Base-by-base conservation (phyloP, 169 alveolate species). In the Eimeria necatrix region DNA sequence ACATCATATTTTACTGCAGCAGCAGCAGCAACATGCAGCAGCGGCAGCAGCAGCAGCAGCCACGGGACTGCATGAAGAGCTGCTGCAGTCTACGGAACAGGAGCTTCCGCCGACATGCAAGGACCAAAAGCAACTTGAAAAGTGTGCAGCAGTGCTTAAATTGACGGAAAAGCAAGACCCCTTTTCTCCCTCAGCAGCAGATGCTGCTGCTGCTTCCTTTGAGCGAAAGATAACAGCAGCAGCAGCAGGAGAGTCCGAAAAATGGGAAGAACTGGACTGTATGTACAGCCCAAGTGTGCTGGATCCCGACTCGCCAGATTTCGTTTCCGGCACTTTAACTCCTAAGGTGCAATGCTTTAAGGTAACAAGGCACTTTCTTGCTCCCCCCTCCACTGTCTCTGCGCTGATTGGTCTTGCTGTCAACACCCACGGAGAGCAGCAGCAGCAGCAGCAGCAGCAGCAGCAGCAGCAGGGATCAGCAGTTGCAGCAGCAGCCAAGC, bases 31-130 rank as follows among this genome's bases (percentile, higher is more conserved):
- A 10, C 68, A 56, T 18, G 12, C 68, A 18, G 20, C 12, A 18
- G 68, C 68, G 20, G 68, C 68, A 56, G 68, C 68, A 18, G 68
- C 68, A 56, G 68, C 68, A 14, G 68, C 68, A 56, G 68, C 68
- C 68, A 56, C 20, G 68, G 20, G 68, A 10, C 20, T 56, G 68
- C 68, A 56, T 18, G 68, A 56, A 56, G 20, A 14, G 22, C 68
- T 56, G 68, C 68, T 56, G 68, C 68, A 56, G 68, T 10, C 68
- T 14, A 10, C 12, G 68, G 22, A 56, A 56, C 4, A 56, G 68
- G 68, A 56, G 12, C 68, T 56, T 56, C 68, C 68, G 22, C 68
- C 68, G 0, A 1, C 68, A 10, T 56, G 68, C 68, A 56, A 14
- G 68, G 20, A 10, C 22, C 68, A 56, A 10, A 18, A 10, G 68